Conservation (phyloP, 306 rosid genomes). For the Rosa lucieae region DNA sequence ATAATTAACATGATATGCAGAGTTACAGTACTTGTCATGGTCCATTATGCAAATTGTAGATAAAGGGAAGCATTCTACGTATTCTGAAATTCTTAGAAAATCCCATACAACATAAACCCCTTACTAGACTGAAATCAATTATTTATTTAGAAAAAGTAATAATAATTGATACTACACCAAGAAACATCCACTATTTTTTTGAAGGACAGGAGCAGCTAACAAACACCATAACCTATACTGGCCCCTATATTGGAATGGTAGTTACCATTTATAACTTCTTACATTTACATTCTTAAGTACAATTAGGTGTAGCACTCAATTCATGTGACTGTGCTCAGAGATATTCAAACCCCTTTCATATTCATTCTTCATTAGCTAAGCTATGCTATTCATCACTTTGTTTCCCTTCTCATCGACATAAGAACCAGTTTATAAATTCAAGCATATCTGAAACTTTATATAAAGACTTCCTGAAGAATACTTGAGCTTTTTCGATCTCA, state of each 20-base stretch:
- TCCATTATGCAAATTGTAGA: background rate
- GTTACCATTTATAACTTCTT: background rate
- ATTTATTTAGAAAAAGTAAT: background rate
- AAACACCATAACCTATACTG: background rate
- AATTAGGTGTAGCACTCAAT: background rate
- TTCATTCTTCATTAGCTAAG: background rate
- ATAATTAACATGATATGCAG: background rate
- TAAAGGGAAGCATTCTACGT: background rate
- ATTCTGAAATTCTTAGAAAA: background rate
- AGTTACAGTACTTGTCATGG: background rate
- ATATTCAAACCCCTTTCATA: background rate
- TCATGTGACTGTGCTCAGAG: background rate
- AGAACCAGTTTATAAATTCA: background rate
- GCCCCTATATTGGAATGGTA: background rate
- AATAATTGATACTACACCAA: background rate
- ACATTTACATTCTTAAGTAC: background rate
- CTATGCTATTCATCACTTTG: background rate
- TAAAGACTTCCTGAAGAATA: background rate
- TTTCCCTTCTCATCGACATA: background rate
- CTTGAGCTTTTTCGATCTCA: background rate
- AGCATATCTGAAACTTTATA: background rate
- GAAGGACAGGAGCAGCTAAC: background rate
- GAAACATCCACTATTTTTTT: background rate
- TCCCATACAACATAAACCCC: slow-evolving; percentile 1
- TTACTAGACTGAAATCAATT: background rate